Evolutionary conservation across 2,329 filamentous ascomycete genomes (phyloP), one percentile per base, ranked within the genome.

Genomic region (Alternaria sp.): DNA sequence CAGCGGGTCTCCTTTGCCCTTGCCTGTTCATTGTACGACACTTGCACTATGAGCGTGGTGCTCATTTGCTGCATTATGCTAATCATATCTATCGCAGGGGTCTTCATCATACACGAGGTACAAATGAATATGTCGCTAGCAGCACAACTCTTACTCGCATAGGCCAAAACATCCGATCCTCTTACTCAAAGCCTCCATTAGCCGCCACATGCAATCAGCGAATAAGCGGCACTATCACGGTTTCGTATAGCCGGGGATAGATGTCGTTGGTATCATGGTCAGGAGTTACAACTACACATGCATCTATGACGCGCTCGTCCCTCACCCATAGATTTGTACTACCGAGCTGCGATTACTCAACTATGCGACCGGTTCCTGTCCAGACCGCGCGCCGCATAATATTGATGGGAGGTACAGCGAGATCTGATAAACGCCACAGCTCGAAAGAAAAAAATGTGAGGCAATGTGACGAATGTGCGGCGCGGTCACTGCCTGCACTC

Each of bases 21-120:
- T 74, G 73, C 73, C 67, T 67, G 50, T 58, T 71, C 52, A 65
- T 60, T 65, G 69, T 74, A 72, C 68, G 67, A 75, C 69, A 67
- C 67, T 66, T 67, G 61, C 60, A 62, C 56, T 62, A 62, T 63
- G 57, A 30, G 50, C 54, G 19, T 40, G 63, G 58, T 52, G 59
- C 68, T 70, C 66, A 67, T 65, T 65, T 64, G 65, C 65, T 68
- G 50, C 30, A 56, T 73, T 72, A 71, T 74, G 67, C 67, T 63
- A 70, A 69, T 67, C 65, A 66, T 36, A 64, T 57, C 52, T 61
- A 56, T 57, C 30, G 57, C 28, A 32, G 32, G 47, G 54, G 15
- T 30, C 12, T 12, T 17, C 46, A 52, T 54, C 61, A 40, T 52
- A 46, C 54, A 57, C 58, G 58, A 40, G 49, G 59, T 65, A 65